These are phyloP conservation scores for Sugiyamaella xylanicola DNA, from an alignment of 1,139 yeast species.

Conservation along the genomic window DNA sequence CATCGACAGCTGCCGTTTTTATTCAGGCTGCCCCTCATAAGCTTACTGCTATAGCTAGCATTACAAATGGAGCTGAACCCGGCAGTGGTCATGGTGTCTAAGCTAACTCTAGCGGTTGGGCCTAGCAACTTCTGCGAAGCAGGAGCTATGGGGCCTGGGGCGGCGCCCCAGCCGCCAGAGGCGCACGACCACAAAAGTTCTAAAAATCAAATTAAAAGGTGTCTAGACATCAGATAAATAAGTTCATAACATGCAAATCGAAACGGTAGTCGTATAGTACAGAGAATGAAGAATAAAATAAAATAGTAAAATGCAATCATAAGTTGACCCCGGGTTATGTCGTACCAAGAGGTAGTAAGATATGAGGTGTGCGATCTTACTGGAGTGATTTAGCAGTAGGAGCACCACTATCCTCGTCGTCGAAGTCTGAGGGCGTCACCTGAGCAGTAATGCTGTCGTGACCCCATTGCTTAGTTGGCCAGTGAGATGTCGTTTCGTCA, in stretches of 20 bases:
- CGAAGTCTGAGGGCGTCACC: slow-evolving; percentile 17
- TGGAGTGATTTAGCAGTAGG: slow-evolving; percentile 11
- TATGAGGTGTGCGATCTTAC: no score
- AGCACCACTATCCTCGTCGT: slow-evolving; percentile 2
- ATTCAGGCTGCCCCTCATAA: no score
- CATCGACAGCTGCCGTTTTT: no score
- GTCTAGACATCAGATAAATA: background rate
- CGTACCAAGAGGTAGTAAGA: no score
- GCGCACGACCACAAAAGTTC: background rate
- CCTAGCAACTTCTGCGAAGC: no score
- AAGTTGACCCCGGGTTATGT: no score
- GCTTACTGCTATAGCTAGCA: no score
- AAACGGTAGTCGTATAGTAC: slow-evolving; percentile 1
- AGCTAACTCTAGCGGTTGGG: no score
- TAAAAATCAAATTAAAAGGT: background rate
- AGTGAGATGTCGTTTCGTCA: slow-evolving; percentile 23
- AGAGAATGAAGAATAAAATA: background rate
- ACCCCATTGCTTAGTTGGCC: slow-evolving; percentile 19
- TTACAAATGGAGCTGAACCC: no score
- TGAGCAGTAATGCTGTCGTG: slow-evolving; percentile 7
- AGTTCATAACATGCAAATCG: slow-evolving; percentile 9
- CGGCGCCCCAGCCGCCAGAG: background rate
- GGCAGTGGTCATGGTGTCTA: no score
- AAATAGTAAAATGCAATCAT: slow-evolving; percentile 6
- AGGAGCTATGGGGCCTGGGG: background rate